phyloP scores from a whole-genome alignment of 2,329 filamentous ascomycete genomes.

The Xylaria sp. region DNA sequence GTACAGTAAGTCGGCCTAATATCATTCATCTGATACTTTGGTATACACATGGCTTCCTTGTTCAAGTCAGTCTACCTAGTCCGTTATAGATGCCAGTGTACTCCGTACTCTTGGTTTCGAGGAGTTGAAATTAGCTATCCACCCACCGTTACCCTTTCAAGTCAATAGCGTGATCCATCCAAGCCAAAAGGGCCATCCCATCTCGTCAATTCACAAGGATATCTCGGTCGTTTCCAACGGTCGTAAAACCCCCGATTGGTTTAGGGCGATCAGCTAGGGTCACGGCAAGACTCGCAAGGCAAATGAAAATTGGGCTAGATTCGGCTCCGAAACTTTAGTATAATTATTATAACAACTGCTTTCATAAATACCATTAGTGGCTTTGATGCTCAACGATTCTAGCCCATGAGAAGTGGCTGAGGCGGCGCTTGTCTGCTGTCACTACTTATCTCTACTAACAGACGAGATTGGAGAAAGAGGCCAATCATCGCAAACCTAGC shows the following conservation, averaged over 20 bases:
- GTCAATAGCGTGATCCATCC: slow-evolving; percentile 27
- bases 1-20: neutral
- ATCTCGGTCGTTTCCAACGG: slow-evolving; percentile 29
- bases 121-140: slow-evolving; percentile 31
- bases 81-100: neutral
- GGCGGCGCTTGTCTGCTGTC: slow-evolving; percentile 8
- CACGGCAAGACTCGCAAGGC: slow-evolving; percentile 7
- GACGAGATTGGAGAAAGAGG: slow-evolving; percentile 4
- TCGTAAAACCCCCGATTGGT: slow-evolving; percentile 37
- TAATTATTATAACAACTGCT: neutral
- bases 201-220: slow-evolving; percentile 25
- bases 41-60: slow-evolving; percentile 1
- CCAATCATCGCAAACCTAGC: slow-evolving; percentile 3
- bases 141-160: slow-evolving; percentile 25
- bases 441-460: neutral
- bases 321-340: slow-evolving; percentile 16
- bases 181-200: slow-evolving; percentile 11
- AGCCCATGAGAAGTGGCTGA: slow-evolving; percentile 9
- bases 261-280: slow-evolving; percentile 21
- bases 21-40: neutral
- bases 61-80: neutral
- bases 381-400: neutral
- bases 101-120: slow-evolving; percentile 2
- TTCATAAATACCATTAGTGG: neutral
- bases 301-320: neutral